Conservation (phyloP, 176 grass and related monocot species). For the Phoenix dactylifera region DNA sequence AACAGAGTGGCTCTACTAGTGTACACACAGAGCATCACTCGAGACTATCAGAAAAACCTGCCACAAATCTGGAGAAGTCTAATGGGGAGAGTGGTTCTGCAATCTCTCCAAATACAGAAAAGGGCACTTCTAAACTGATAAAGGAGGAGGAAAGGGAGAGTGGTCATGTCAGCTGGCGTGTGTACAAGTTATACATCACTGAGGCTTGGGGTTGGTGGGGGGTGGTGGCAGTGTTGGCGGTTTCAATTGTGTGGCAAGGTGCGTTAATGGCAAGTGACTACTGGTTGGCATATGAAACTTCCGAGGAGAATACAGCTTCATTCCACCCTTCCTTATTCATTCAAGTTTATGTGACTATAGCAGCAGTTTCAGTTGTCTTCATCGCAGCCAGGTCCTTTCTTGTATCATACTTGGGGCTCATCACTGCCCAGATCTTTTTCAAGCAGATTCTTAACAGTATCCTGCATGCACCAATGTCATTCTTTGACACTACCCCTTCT, state of each 20-base stretch:
- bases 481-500: constrained; percentile 93
- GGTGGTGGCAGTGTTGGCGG: constrained; percentile 26
- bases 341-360: constrained; percentile 50
- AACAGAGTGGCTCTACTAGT: constrained; percentile 24
- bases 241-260: constrained; percentile 50
- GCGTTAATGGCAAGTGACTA: constrained; percentile 74
- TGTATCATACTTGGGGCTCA: constrained; percentile 61
- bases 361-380: constrained; percentile 36
- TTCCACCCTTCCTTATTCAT: constrained; percentile 58
- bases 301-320: constrained; percentile 25
- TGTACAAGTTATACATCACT: constrained; percentile 82
- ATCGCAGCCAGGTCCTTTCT: constrained; percentile 42
- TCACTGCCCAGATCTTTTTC: constrained; percentile 71
- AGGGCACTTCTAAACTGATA: constrained; percentile 66
- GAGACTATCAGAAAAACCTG: neutral
- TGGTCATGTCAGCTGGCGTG: constrained; percentile 60
- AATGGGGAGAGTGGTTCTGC: constrained; percentile 15
- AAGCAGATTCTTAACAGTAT: constrained; percentile 82
- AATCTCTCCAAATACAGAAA: constrained; percentile 37
- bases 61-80: constrained; percentile 4
- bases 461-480: constrained; percentile 91
- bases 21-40: constrained; percentile 7
- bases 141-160: constrained; percentile 79
- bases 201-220: constrained; percentile 89
- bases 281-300: constrained; percentile 86